Evolutionary conservation across 2,329 filamentous ascomycete genomes (phyloP).

Genomic region (Fusarium luffae): DNA sequence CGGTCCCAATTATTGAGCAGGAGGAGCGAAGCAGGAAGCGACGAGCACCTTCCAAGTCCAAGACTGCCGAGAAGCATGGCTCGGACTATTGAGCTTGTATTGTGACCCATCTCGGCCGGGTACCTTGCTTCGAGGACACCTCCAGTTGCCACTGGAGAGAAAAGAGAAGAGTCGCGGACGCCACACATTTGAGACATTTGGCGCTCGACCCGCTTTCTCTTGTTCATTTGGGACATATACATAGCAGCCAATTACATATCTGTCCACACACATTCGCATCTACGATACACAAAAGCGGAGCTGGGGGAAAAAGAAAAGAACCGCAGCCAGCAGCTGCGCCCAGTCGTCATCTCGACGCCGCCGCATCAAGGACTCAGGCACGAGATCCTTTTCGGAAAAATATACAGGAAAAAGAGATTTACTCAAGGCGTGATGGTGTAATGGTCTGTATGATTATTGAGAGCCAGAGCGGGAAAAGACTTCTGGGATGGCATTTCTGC

Average conservation of each 20-base stretch:
- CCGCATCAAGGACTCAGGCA: constrained; percentile 14
- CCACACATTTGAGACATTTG: constrained; percentile 40
- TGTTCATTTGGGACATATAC: constrained; percentile 20
- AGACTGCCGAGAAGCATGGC: constrained; percentile 48
- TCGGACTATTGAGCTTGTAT: constrained; percentile 44
- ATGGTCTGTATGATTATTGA: constrained; percentile 36
- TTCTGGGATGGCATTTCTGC: constrained; percentile 19
- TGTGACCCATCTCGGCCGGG: constrained; percentile 24
- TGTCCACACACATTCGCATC: constrained; percentile 36
- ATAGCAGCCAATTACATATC: constrained; percentile 29
- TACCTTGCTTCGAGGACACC: constrained; percentile 39
- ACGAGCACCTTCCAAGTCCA: constrained; percentile 53
- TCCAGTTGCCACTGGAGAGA: constrained; percentile 20
- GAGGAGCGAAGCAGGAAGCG: constrained; percentile 55
- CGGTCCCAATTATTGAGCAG: constrained; percentile 54
- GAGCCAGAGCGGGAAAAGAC: constrained; percentile 16
- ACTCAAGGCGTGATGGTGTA: constrained; percentile 19
- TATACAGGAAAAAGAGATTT: constrained; percentile 9
- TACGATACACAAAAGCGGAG: constrained; percentile 29
- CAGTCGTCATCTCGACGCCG: constrained; percentile 13
- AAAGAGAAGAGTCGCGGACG: constrained; percentile 27
- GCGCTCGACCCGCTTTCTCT: constrained; percentile 21
- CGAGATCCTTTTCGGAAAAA: constrained; percentile 16
- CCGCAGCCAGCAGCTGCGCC: constrained; percentile 13
- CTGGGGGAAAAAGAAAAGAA: constrained; percentile 27